These are phyloP conservation scores for Geotrichum aggregatum DNA, from an alignment of 1,139 yeast genomes.

Conservation along the genomic window DNA sequence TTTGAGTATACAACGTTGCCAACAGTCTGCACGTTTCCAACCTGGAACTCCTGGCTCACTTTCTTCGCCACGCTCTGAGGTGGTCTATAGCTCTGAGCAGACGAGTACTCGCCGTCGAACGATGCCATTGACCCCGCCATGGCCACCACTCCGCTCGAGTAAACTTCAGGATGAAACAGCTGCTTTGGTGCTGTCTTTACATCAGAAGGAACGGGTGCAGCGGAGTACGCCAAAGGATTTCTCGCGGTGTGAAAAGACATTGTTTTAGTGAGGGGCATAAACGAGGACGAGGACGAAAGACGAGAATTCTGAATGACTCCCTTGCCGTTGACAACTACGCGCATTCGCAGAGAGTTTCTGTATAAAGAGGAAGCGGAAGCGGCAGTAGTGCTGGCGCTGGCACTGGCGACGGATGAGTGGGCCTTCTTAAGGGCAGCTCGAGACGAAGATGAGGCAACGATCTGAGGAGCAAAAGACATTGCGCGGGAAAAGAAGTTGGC, in stretches of 20 bases:
- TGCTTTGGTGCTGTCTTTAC: background rate
- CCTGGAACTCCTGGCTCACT: slow-evolving; percentile 1
- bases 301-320: slow-evolving; percentile 12
- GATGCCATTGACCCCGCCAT: slow-evolving; percentile 4
- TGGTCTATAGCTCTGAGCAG: background rate
- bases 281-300: background rate
- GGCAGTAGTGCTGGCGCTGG: background rate
- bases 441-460: background rate
- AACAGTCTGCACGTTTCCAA: slow-evolving; percentile 10
- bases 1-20: slow-evolving; percentile 7
- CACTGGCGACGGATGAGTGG: background rate
- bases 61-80: too few relatives aligned
- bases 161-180: background rate
- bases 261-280: background rate
- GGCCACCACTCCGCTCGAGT: slow-evolving; percentile 3
- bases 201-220: too few relatives aligned
- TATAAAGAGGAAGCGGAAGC: slow-evolving; percentile 1
- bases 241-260: too few relatives aligned
- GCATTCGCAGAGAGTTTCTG: slow-evolving; percentile 4
- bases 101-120: background rate
- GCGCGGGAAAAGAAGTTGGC: background rate
- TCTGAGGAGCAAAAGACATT: background rate
- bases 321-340: slow-evolving; percentile 13
- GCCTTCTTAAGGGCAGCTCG: background rate
- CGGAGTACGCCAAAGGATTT: too few relatives aligned